Evolutionary conservation across 1,284 basidiomycete genomes (phyloP), one percentile per base, ranked within the genome.

Genomic region (Puccinia polysora): DNA sequence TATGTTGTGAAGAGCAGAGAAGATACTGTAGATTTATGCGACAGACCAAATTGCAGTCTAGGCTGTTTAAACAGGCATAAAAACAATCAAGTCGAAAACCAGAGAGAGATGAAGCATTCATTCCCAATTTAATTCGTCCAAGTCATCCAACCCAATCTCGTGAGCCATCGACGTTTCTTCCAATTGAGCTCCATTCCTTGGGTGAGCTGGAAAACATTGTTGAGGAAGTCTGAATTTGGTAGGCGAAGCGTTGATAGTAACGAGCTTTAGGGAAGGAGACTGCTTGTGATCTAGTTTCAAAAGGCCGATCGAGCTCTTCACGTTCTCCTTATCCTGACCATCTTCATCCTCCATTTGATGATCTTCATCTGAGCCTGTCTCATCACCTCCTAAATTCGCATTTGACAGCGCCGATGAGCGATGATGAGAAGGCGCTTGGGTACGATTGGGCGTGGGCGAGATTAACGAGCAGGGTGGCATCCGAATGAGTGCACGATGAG

Each of bases 101-200:
- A 36, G 15, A n/a, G 14, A 56, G 32, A 36, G 53, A 58, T 34
- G 25, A 36, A n/a, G 45, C 20, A 25, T 20, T 58, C 43, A 58
- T 58, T 58, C 56, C 56, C 56, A 58, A n/a, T 58, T 58, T 38
- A 58, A 38, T n/a, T 58, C 34, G 12, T 58, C 56, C 34, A 58
- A 38, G 23, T 58, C 56, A 23, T 58, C 56, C 34, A 58, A 23
- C 2, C 56, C 56, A 14, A 58, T 58, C 18, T 58, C 6, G n/a
- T n/a, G n/a, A n/a, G n/a, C n/a, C n/a, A 34, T 58, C 34, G 34
- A 58, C 56, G n/a, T 38, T 38, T 1, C n/a, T 23, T 1, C 34
- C 7, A 23, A 14, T 7, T 40, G 36, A n/a, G n/a, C 56, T 18
- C 28, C 49, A 12, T 38, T 38, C 34, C 43, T 38, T 23, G 36